phyloP scores from a whole-genome alignment of 2,329 filamentous ascomycete genomes.

The Cladosporium sp. region DNA sequence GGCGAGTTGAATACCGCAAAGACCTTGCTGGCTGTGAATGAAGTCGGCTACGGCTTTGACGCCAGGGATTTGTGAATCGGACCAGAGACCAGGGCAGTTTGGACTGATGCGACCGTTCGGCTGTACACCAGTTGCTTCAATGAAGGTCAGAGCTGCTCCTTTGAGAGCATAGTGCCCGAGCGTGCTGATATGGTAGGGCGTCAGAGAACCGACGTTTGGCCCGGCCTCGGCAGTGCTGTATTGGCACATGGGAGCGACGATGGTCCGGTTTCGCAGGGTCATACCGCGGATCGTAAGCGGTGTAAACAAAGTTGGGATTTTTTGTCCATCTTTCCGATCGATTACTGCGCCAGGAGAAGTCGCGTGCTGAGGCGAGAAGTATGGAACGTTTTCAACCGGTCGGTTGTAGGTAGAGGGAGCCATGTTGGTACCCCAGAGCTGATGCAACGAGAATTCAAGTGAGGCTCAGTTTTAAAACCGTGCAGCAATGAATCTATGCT shows the following conservation, averaged over 20 bases:
- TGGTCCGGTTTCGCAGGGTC: slow-evolving; percentile 56
- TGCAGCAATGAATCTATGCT: too few relatives aligned
- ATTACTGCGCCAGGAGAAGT: slow-evolving; percentile 40
- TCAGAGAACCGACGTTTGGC: slow-evolving; percentile 55
- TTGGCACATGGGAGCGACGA: slow-evolving; percentile 59
- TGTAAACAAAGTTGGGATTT: slow-evolving; percentile 53
- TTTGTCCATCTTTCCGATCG: slow-evolving; percentile 32
- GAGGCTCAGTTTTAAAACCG: too few relatives aligned
- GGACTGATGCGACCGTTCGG: slow-evolving; percentile 77
- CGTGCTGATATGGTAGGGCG: slow-evolving; percentile 76
- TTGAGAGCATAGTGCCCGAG: slow-evolving; percentile 70
- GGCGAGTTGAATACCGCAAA: slow-evolving; percentile 70
- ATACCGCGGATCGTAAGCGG: slow-evolving; percentile 50
- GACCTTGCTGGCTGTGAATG: slow-evolving; percentile 67
- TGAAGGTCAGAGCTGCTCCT: slow-evolving; percentile 65
- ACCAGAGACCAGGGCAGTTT: slow-evolving; percentile 73
- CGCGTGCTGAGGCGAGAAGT: slow-evolving; percentile 41
- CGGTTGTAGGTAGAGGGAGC: slow-evolving; percentile 32
- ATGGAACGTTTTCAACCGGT: slow-evolving; percentile 38
- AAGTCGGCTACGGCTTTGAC: slow-evolving; percentile 68
- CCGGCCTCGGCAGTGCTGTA: slow-evolving; percentile 55
- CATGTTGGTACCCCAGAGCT: slow-evolving; percentile 15
- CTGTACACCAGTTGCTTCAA: slow-evolving; percentile 74
- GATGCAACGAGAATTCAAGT: too few relatives aligned
- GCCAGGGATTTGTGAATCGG: slow-evolving; percentile 70